Percentiles rank a stretch among this genome's conserved stretches.
Conservation (phyloP, 257 asterid genomes). For the Capsicum baccatum region DNA sequence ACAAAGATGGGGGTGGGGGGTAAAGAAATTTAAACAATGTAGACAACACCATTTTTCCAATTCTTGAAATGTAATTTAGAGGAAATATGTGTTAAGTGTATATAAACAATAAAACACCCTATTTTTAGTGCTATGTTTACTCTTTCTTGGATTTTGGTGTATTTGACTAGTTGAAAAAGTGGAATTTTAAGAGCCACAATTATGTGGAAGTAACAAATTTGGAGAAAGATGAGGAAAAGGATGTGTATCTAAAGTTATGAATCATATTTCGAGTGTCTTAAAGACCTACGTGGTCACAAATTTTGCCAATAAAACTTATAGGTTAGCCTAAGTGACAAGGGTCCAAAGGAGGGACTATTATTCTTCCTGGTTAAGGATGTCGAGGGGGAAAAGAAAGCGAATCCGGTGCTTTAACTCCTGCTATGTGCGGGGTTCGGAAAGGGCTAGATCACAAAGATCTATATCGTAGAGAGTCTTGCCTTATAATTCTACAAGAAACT, state of each 20-base stretch:
- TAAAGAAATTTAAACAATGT: slow-evolving; percentile 35
- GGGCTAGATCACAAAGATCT: too few species aligned
- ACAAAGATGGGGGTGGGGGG: slow-evolving; percentile 47
- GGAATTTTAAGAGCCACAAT: slow-evolving; percentile 20
- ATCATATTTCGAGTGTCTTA: neutral
- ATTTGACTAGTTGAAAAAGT: neutral
- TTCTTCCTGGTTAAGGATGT: neutral
- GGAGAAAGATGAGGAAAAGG: neutral
- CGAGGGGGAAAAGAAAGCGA: too few species aligned
- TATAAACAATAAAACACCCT: neutral
- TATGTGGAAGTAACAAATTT: neutral
- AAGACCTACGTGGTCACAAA: slow-evolving; percentile 27
- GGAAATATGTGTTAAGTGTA: neutral
- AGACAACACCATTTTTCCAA: slow-evolving; percentile 31
- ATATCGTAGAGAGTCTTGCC: too few species aligned
- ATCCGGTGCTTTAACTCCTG: too few species aligned
- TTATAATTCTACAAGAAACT: too few species aligned
- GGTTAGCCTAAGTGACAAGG: neutral
- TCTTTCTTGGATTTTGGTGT: slow-evolving; percentile 4
- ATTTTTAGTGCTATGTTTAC: neutral
- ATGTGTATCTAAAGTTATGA: neutral
- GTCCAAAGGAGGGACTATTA: neutral
- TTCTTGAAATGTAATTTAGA: neutral
- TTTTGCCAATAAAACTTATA: neutral
- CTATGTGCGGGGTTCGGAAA: too few species aligned